Evolutionary conservation across 2,329 filamentous ascomycete genomes (phyloP).

Genomic region (Sphaceloma murrayae): DNA sequence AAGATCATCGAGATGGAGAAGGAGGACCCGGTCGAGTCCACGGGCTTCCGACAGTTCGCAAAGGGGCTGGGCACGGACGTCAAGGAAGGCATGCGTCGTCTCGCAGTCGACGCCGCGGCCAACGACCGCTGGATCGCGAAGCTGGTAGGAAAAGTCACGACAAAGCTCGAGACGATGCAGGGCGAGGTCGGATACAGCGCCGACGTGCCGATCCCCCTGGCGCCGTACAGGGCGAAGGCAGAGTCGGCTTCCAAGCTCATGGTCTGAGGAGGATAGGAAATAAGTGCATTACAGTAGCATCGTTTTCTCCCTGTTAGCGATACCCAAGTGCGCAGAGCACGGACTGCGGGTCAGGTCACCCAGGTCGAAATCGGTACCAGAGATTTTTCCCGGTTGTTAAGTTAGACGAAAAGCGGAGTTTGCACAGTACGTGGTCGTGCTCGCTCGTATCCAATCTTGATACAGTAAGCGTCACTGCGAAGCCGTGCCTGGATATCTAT

Average conservation of each 20-base stretch:
- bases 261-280: too few relatives aligned
- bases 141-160: slow-evolving; percentile 43
- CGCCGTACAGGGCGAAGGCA: slow-evolving; percentile 30
- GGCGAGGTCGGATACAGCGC: slow-evolving; percentile 45
- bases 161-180: slow-evolving; percentile 40
- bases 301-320: too few relatives aligned
- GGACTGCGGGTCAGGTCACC: too few relatives aligned
- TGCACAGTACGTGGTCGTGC: too few relatives aligned
- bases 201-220: slow-evolving; percentile 37
- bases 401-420: too few relatives aligned
- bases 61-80: slow-evolving; percentile 24
- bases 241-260: slow-evolving; percentile 31
- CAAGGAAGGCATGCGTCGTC: slow-evolving; percentile 22
- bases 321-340: too few relatives aligned
- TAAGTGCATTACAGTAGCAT: too few relatives aligned
- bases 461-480: too few relatives aligned
- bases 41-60: slow-evolving; percentile 25
- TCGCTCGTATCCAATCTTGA: too few relatives aligned
- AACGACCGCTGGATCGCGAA: slow-evolving; percentile 49
- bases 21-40: slow-evolving; percentile 27
- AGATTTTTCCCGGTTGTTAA: too few relatives aligned
- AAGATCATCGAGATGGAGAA: slow-evolving; percentile 47
- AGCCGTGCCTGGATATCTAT: too few relatives aligned
- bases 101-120: slow-evolving; percentile 24
- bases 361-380: too few relatives aligned